Percentiles rank a stretch among this genome's conserved stretches.
Evolutionary conservation across 345 rosid species (phyloP).

Genomic region (Salix caprea): DNA sequence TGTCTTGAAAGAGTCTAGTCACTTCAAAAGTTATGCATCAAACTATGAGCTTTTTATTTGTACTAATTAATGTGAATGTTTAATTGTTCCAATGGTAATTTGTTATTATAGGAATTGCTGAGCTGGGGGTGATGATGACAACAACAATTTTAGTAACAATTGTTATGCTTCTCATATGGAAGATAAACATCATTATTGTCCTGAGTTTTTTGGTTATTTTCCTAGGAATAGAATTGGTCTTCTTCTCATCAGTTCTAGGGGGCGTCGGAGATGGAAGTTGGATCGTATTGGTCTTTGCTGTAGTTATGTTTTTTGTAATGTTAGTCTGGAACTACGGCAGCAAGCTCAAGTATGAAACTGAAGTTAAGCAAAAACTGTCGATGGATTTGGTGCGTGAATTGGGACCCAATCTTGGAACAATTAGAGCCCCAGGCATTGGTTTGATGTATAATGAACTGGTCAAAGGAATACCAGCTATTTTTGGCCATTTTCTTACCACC

Average conservation of each 20-base stretch:
- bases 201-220: constrained; percentile 60
- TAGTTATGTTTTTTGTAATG: constrained; percentile 82
- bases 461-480: constrained; percentile 90
- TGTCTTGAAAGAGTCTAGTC: not conserved
- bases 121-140: constrained; percentile 99
- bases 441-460: constrained; percentile 90
- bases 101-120: constrained; percentile 76
- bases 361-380: constrained; percentile 87
- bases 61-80: not conserved
- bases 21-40: not conserved
- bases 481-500: constrained; percentile 95
- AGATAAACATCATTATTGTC: constrained; percentile 78
- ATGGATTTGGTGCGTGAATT: constrained; percentile 90
- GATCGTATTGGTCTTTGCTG: constrained; percentile 85
- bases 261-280: constrained; percentile 91
- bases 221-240: constrained; percentile 76
- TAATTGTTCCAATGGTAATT: constrained; percentile 21
- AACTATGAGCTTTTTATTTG: not conserved
- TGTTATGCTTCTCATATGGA: constrained; percentile 99
- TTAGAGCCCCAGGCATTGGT: constrained; percentile 98
- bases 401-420: constrained; percentile 91
- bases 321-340: constrained; percentile 96
- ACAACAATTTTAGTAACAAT: constrained; percentile 83
- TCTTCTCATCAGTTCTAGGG: constrained; percentile 82
- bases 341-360: constrained; percentile 93